Evolutionary conservation across 129 eudicot species (phyloP).

Genomic region (Arctium minus): DNA sequence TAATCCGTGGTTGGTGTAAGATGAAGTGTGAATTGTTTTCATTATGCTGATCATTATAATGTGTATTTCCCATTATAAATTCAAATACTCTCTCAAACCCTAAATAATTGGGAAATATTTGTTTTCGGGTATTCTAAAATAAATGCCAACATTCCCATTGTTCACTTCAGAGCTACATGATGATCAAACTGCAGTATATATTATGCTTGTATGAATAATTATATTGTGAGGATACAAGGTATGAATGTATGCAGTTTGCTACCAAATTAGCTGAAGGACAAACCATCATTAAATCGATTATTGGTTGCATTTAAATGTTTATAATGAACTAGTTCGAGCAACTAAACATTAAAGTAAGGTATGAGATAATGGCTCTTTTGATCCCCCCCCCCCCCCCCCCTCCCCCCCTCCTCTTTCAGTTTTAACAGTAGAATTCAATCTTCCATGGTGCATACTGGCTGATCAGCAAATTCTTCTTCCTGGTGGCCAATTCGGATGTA

Average conservation of each 20-base stretch:
- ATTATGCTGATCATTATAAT: neutral
- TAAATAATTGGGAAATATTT: neutral
- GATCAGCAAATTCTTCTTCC: neutral
- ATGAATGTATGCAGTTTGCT: neutral
- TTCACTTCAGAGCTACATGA: neutral
- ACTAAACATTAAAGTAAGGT: neutral
- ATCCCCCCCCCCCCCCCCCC: neutral
- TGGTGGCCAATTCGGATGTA: neutral
- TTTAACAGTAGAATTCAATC: neutral
- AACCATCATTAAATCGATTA: neutral
- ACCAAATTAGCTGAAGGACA: neutral
- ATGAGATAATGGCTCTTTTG: neutral
- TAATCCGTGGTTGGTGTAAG: neutral
- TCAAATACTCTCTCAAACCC: neutral
- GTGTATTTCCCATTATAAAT: neutral
- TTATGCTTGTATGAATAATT: neutral
- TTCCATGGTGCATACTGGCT: neutral
- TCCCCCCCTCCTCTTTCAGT: neutral
- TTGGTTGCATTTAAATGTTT: neutral
- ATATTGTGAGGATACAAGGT: constrained; percentile 2
- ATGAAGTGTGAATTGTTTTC: neutral
- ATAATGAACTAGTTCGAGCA: neutral
- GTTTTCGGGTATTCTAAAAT: neutral
- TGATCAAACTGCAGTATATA: neutral
- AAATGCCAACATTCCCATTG: neutral